Evolutionary conservation across 169 alveolate species (phyloP), one percentile per base, ranked within the genome.

Genomic region (Eimeria tenella): DNA sequence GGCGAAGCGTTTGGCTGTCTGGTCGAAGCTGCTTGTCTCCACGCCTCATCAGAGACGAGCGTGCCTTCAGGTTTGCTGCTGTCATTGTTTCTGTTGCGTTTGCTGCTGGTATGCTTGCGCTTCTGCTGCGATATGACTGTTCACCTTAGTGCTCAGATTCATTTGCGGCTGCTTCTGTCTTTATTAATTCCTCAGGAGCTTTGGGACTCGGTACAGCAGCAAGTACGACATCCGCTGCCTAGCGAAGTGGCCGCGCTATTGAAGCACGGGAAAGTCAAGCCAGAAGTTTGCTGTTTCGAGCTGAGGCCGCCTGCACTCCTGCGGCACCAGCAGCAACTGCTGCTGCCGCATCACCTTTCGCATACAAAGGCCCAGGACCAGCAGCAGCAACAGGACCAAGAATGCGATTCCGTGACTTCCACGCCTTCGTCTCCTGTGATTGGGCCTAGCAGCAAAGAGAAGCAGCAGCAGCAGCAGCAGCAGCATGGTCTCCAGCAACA

Each of bases 321-420:
- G 82, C 82, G 82, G 15, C 82, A 71, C 56, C 82, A 71, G 82
- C 82, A 71, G 82, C 82, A 71, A 50, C 55, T 71, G 82, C 82
- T 71, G 50, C 56, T 71, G 52, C 82, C 82, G 53, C 82, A 71
- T 50, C 82, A 71, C 19, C 49, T 71, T n/a, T 31, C 82, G 23
- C 82, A 71, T 31, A 23, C 55, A 19, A 71, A 71, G 49, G 50
- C 55, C 19, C 82, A 71, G 55, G 82, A 71, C 50, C 82, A 71
- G 82, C 50, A 71, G 53, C 82, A 71, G 82, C 82, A 71, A 31
- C 55, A 71, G 82, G 17, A 31, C 7, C 56, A 71, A 4, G n/a
- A 25, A 50, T 42, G 56, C 55, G 82, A 8, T 17, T 71, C 82
- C 5, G 53, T 11, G 9, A 6, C 82, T 71, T n/a, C 82, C 55